Evolutionary conservation across 495 filamentous ascomycete species (phyloP).

Genomic region (Podospora anserina): DNA sequence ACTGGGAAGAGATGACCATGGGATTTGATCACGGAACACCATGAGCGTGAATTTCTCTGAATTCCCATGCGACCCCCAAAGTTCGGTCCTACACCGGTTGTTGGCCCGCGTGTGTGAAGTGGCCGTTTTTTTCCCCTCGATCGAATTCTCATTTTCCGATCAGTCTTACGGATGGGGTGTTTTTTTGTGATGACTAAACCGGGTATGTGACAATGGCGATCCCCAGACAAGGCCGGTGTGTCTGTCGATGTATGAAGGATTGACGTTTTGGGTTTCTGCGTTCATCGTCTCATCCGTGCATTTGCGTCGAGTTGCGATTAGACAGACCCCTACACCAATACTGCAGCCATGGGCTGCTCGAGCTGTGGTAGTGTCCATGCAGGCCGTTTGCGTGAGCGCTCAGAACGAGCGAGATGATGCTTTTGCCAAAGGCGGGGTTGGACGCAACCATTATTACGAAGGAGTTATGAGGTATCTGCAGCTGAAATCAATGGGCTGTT

Average conservation of each 20-base stretch:
- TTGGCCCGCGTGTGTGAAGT: background rate
- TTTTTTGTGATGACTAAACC: background rate
- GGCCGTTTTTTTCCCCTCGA: background rate
- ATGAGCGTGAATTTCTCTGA: background rate
- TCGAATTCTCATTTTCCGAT: background rate
- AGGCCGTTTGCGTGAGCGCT: background rate
- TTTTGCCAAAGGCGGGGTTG: background rate
- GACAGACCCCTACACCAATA: background rate
- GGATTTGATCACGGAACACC: slow-evolving; percentile 3
- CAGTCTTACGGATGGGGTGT: background rate
- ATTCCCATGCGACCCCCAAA: background rate
- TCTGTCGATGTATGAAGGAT: background rate
- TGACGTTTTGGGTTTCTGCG: background rate
- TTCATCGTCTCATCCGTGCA: background rate
- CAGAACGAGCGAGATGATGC: background rate
- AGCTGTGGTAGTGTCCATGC: too few species aligned
- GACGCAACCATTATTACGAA: background rate
- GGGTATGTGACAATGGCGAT: background rate
- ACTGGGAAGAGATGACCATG: background rate
- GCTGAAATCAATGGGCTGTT: background rate
- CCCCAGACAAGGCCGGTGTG: background rate
- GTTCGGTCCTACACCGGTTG: background rate
- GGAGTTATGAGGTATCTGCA: background rate
- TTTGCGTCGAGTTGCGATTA: background rate
- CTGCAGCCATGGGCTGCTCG: background rate